Percentiles rank a stretch among this genome's conserved stretches.
Evolutionary conservation across 169 alveolate genomes (phyloP).

Genomic region (Eimeria acervulina): DNA sequence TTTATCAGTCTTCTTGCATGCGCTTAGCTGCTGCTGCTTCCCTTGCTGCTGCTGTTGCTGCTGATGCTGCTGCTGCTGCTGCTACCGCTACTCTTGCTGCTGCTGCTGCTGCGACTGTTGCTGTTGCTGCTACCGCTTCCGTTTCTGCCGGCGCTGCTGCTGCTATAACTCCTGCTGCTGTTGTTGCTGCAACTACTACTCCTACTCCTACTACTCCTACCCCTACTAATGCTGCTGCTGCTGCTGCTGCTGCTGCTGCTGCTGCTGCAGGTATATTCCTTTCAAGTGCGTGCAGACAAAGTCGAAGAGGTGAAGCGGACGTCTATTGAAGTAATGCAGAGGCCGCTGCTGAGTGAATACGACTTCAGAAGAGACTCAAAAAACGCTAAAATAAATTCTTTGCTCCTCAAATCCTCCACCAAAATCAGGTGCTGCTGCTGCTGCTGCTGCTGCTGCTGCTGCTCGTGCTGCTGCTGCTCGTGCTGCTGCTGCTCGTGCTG

Average conservation of each 20-base stretch:
- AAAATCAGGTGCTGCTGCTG: slow-evolving; percentile 92
- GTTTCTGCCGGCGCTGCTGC: no score
- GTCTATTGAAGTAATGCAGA: slow-evolving; percentile 93
- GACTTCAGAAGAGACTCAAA: slow-evolving; percentile 96
- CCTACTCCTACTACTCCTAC: background rate
- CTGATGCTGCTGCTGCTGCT: background rate
- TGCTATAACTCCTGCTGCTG: no score
- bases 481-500: slow-evolving; percentile 28
- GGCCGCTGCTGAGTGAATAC: slow-evolving; percentile 98
- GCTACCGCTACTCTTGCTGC: background rate
- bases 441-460: slow-evolving; percentile 38
- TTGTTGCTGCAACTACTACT: background rate
- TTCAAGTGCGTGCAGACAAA: slow-evolving; percentile 94
- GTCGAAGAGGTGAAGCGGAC: slow-evolving; percentile 95
- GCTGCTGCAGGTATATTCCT: slow-evolving; percentile 88
- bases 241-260: slow-evolving; percentile 3
- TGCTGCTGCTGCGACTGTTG: background rate
- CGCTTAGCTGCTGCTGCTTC: background rate
- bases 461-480: background rate
- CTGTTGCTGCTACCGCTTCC: no score
- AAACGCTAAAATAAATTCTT: slow-evolving; percentile 93
- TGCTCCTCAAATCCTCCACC: slow-evolving; percentile 94
- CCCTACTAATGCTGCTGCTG: background rate
- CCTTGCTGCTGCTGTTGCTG: background rate
- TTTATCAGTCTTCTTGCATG: background rate